These are phyloP conservation scores for Diaporthe helianthi DNA, from an alignment of 2,329 filamentous ascomycete genomes.

Conservation along the genomic window DNA sequence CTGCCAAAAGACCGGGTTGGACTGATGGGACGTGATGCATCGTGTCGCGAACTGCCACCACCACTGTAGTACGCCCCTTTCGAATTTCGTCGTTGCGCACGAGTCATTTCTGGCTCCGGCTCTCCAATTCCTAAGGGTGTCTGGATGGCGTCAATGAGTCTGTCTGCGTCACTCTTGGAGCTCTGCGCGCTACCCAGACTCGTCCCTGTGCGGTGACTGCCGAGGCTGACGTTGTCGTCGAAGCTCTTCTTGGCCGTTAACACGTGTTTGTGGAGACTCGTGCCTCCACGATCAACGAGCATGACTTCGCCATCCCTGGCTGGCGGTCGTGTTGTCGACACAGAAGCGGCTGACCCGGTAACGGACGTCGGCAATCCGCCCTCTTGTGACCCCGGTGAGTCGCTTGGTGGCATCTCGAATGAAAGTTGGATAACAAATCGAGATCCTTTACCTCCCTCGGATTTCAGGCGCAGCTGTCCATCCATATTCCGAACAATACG, in stretches of 20 bases:
- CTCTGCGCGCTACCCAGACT: slow-evolving; percentile 62
- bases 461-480: slow-evolving; percentile 83
- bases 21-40: slow-evolving; percentile 31
- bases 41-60: neutral
- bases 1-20: slow-evolving; percentile 14
- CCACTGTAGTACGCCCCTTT: slow-evolving; percentile 24
- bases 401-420: slow-evolving; percentile 65
- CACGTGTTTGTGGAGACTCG: slow-evolving; percentile 33
- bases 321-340: slow-evolving; percentile 42
- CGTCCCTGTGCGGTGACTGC: slow-evolving; percentile 49
- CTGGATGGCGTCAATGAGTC: slow-evolving; percentile 75
- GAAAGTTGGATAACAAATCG: slow-evolving; percentile 82
- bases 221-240: slow-evolving; percentile 48
- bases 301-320: slow-evolving; percentile 61
- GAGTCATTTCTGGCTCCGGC: slow-evolving; percentile 41
- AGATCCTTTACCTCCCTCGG: slow-evolving; percentile 81
- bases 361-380: slow-evolving; percentile 15
- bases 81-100: slow-evolving; percentile 31
- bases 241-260: slow-evolving; percentile 43
- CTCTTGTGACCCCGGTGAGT: slow-evolving; percentile 14
- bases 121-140: slow-evolving; percentile 59
- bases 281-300: slow-evolving; percentile 60
- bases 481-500: slow-evolving; percentile 90
- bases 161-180: slow-evolving; percentile 68
- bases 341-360: slow-evolving; percentile 41